Evolutionary conservation across 106 monocot genomes (phyloP).

Genomic region (Dendrobium huoshanense): DNA sequence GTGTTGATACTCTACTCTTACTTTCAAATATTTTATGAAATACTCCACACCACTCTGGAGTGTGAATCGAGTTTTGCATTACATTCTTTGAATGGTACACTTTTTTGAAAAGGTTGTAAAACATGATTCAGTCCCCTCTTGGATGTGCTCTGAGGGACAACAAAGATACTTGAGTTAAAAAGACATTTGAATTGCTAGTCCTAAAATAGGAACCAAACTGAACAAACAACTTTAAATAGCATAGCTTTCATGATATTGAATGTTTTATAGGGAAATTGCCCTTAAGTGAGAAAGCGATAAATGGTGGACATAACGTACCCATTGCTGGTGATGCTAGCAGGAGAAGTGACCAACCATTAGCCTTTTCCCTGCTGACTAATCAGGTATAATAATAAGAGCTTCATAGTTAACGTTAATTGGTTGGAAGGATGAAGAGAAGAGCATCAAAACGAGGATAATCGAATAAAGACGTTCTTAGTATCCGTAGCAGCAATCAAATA

Average conservation of each 20-base stretch:
- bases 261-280: not conserved
- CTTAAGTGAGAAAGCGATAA: not conserved
- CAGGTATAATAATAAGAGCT: not conserved
- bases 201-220: not conserved
- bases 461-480: not conserved
- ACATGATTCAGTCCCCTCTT: no score
- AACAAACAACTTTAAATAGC: not conserved
- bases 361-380: not conserved
- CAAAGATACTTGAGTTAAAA: no score
- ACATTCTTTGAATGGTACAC: no score
- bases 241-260: not conserved
- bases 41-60: no score
- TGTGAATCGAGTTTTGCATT: no score
- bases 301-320: not conserved
- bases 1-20: no score
- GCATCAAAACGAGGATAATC: not conserved
- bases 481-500: constrained; percentile 19
- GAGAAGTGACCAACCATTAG: not conserved
- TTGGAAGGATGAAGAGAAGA: not conserved
- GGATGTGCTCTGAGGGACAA: no score
- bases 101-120: no score
- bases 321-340: not conserved
- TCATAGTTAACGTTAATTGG: not conserved
- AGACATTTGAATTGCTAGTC: not conserved
- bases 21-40: no score